phyloP scores from a whole-genome alignment of 139 green algal genomes.

The Trebouxia sp. region DNA sequence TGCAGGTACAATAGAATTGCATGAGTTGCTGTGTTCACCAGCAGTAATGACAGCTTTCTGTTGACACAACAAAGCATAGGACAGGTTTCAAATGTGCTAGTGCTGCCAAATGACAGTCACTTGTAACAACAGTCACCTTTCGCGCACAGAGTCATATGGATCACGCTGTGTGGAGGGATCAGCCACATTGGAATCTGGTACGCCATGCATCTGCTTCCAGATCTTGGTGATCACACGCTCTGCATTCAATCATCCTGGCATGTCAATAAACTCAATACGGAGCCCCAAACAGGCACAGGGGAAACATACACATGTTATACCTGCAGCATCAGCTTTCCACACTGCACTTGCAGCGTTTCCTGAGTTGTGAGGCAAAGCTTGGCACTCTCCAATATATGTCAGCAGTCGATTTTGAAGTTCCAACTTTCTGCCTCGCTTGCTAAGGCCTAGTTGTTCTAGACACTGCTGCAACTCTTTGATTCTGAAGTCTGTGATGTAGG shows the following conservation, averaged over 20 bases:
- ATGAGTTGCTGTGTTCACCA: too few relatives aligned
- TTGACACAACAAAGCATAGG: too few relatives aligned
- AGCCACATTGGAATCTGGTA: not conserved
- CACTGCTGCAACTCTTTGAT: constrained; percentile 56
- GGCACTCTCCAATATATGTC: constrained; percentile 44
- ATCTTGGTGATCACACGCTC: constrained; percentile 14
- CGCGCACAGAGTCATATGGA: not conserved
- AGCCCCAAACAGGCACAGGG: too few relatives aligned
- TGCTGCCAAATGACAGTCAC: too few relatives aligned
- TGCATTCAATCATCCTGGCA: not conserved
- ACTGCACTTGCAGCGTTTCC: too few relatives aligned
- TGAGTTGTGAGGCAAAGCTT: too few relatives aligned
- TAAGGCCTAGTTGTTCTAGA: constrained; percentile 53
- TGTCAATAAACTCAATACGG: not conserved
- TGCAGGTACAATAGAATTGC: too few relatives aligned
- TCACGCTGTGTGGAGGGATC: not conserved
- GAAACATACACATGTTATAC: not conserved
- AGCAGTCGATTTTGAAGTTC: constrained; percentile 44
- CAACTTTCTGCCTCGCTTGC: constrained; percentile 56
- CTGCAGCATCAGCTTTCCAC: constrained; percentile 15
- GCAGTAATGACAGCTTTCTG: too few relatives aligned
- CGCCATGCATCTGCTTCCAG: constrained; percentile 20
- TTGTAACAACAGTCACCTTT: not conserved
- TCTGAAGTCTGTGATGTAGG: constrained; percentile 44
- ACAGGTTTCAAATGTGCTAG: too few relatives aligned